These are phyloP conservation scores for Botrytis squamosa DNA, from an alignment of 2,329 filamentous ascomycete species.

Conservation along the genomic window DNA sequence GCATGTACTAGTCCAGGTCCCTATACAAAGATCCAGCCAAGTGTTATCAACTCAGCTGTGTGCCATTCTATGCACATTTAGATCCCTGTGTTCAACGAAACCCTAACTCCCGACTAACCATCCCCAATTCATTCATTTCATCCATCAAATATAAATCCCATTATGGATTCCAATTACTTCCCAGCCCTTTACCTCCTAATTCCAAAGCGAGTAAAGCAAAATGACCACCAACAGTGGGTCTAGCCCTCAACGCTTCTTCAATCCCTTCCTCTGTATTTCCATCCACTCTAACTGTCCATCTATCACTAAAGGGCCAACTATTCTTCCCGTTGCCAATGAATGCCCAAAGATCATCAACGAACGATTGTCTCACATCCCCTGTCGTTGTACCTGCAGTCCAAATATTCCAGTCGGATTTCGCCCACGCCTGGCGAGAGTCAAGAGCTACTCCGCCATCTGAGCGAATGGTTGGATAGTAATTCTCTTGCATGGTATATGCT, in stretches of 20 bases:
- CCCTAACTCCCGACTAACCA: neutral
- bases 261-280: neutral
- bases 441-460: constrained; percentile 43
- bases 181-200: constrained; percentile 4
- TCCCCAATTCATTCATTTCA: neutral
- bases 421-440: constrained; percentile 43
- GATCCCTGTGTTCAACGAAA: neutral
- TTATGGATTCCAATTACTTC: neutral
- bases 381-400: constrained; percentile 32
- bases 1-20: neutral
- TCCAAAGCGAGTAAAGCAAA: constrained; percentile 68
- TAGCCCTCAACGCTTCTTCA: constrained; percentile 58
- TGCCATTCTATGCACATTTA: neutral
- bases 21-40: no score
- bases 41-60: neutral
- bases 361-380: neutral
- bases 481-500: constrained; percentile 41
- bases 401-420: constrained; percentile 47
- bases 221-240: constrained; percentile 75
- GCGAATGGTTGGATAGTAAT: constrained; percentile 42
- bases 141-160: neutral
- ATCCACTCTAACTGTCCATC: neutral
- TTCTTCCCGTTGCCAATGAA: constrained; percentile 15
- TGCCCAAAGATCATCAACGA: constrained; percentile 7
- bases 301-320: constrained; percentile 4